Evolutionary conservation across 306 rosid species (phyloP).

Genomic region (cucumber (Cucumis sativus)): DNA sequence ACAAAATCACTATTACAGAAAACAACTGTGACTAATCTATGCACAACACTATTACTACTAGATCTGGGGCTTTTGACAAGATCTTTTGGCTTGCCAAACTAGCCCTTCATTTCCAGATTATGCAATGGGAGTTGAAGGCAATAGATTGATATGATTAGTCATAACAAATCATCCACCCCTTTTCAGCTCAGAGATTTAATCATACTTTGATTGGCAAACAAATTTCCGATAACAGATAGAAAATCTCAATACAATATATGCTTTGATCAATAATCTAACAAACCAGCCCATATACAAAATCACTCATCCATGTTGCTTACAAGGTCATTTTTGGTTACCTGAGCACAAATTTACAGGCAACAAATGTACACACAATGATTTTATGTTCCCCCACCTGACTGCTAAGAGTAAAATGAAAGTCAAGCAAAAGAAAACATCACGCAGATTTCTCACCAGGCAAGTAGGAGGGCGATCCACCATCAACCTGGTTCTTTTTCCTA

Average conservation of each 20-base stretch:
- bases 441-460: conserved; percentile 69
- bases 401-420: conserved; percentile 23
- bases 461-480: conserved; percentile 83
- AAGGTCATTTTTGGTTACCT: conserved; percentile 20
- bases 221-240: not conserved
- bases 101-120: not conserved
- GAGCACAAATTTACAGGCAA: conserved; percentile 16
- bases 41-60: too few relatives aligned
- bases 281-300: conserved; percentile 36
- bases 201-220: not conserved
- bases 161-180: not conserved
- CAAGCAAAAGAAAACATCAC: conserved; percentile 25
- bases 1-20: too few relatives aligned
- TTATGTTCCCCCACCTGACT: conserved; percentile 30
- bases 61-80: not conserved
- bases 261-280: conserved; percentile 18
- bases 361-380: conserved; percentile 41
- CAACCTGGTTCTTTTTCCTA: conserved; percentile 67
- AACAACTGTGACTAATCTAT: too few relatives aligned
- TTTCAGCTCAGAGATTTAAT: not conserved
- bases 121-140: not conserved
- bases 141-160: not conserved
- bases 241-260: not conserved
- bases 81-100: not conserved
- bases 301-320: conserved; percentile 24